phyloP scores from a whole-genome alignment of 352 stramenopile genomes.

The Halophytophthora polymorphica region DNA sequence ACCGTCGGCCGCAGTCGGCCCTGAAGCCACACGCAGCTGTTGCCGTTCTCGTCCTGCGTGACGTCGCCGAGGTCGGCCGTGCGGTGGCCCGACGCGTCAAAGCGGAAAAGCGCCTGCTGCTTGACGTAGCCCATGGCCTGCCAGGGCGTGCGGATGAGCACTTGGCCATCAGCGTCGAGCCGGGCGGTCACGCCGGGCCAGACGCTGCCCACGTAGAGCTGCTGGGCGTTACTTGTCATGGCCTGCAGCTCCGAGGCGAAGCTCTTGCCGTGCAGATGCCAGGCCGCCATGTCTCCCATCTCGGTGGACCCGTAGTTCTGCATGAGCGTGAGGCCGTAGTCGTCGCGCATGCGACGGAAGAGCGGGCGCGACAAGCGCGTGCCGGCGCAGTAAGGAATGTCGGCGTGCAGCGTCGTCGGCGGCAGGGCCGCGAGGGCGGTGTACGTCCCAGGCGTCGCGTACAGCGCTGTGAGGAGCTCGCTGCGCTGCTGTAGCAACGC shows the following conservation, averaged over 20 bases:
- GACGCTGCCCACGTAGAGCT: slow-evolving; percentile 61
- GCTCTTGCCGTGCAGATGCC: slow-evolving; percentile 43
- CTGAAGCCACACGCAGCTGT: slow-evolving; percentile 62
- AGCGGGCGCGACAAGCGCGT: slow-evolving; percentile 52
- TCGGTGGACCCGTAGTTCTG: slow-evolving; percentile 89
- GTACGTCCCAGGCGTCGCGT: slow-evolving; percentile 81
- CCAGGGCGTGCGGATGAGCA: slow-evolving; percentile 79
- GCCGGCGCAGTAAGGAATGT: slow-evolving; percentile 74
- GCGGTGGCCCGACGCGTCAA: slow-evolving; percentile 33
- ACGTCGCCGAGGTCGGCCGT: slow-evolving; percentile 59
- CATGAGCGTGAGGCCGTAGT: slow-evolving; percentile 69
- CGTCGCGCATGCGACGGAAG: slow-evolving; percentile 43
- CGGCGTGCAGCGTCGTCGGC: slow-evolving; percentile 45
- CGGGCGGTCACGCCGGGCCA: slow-evolving; percentile 67
- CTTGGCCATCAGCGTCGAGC: slow-evolving; percentile 48
- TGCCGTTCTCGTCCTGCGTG: slow-evolving; percentile 17
- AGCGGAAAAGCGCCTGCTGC: slow-evolving; percentile 40
- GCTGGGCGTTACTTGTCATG: slow-evolving; percentile 32
- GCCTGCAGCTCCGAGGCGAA: slow-evolving; percentile 38
- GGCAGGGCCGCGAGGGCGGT: slow-evolving; percentile 56
- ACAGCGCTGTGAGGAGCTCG: slow-evolving; percentile 55
- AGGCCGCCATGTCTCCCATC: slow-evolving; percentile 76
- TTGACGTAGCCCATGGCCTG: slow-evolving; percentile 75
- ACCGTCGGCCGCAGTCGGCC: slow-evolving; percentile 52
- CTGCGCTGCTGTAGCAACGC: slow-evolving; percentile 37